Percentiles rank a stretch among this genome's conserved stretches.
phyloP scores from a whole-genome alignment of 306 rosid species.

The Astragalus glycyphyllos region DNA sequence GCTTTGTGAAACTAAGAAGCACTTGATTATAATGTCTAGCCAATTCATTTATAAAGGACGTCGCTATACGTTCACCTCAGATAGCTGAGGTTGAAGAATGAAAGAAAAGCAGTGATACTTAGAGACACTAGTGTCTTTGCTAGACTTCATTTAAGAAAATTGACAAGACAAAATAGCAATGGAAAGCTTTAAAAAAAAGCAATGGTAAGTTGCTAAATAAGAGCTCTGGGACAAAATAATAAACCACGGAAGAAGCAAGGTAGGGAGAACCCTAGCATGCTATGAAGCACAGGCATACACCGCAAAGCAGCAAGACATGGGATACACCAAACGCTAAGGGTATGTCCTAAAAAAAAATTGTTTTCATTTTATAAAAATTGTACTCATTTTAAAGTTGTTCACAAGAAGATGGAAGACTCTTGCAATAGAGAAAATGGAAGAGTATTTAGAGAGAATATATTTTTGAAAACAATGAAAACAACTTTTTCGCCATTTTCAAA shows the following conservation, averaged over 20 bases:
- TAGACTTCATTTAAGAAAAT: conserved; percentile 10
- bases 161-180: conserved; percentile 9
- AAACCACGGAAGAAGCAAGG: conserved; percentile 12
- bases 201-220: background rate
- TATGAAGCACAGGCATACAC: background rate
- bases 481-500: no score
- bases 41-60: conserved; percentile 21
- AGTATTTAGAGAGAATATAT: no score
- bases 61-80: conserved; percentile 12
- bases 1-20: conserved; percentile 24
- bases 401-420: no score
- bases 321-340: conserved; percentile 1
- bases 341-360: no score
- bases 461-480: no score
- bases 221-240: conserved; percentile 15
- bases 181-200: no score
- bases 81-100: conserved; percentile 30
- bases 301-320: background rate
- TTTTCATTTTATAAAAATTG: background rate
- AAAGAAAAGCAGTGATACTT: conserved; percentile 33
- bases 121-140: background rate
- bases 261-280: conserved; percentile 19
- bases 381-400: no score
- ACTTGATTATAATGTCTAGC: conserved; percentile 12
- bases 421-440: no score